Evolutionary conservation across 164 flowering plant genomes (phyloP).

Genomic region (Magnolia officinalis): DNA sequence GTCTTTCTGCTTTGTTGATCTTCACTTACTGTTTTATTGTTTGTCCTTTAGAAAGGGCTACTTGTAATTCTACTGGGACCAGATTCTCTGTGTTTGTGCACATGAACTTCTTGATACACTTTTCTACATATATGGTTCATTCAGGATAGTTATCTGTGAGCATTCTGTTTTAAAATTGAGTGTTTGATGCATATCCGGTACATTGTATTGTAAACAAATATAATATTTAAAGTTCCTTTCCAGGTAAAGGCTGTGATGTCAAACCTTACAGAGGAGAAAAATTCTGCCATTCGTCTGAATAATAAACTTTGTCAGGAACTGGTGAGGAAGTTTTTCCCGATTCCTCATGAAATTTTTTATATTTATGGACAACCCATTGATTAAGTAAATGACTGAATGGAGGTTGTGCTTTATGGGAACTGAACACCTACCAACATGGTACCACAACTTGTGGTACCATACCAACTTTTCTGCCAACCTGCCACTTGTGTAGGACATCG

Average conservation of each 20-base stretch:
- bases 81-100: background rate
- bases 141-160: background rate
- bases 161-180: background rate
- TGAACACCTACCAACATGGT: background rate
- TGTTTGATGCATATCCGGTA: background rate
- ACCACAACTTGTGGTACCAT: background rate
- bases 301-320: constrained; percentile 66
- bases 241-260: constrained; percentile 55
- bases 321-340: constrained; percentile 30
- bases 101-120: background rate
- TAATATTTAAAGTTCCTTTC: constrained; percentile 2
- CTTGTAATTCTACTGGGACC: background rate
- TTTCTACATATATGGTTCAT: background rate
- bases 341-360: background rate
- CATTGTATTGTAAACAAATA: background rate
- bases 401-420: background rate
- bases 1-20: too few species aligned
- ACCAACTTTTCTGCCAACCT: background rate
- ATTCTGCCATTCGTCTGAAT: constrained; percentile 43
- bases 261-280: constrained; percentile 68
- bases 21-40: background rate
- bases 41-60: background rate
- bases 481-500: background rate
- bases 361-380: background rate
- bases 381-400: too few species aligned